Percentiles rank a stretch among this genome's conserved stretches.
phyloP scores from a whole-genome alignment of 2,329 filamentous ascomycete genomes.

The Trichoderma arundinaceum region DNA sequence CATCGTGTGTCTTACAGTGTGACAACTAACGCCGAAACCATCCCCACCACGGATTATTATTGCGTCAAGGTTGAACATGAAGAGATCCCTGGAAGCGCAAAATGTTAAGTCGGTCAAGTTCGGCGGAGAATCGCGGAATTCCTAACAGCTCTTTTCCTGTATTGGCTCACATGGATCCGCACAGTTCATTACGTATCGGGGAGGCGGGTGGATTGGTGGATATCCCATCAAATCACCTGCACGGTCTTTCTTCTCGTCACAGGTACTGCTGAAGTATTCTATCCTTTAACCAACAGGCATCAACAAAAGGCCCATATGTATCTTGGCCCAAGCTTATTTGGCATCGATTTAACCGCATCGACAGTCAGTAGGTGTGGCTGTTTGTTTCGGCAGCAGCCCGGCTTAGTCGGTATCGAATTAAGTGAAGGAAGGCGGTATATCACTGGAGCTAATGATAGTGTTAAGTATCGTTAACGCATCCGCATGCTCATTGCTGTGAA shows the following conservation, averaged over 20 bases:
- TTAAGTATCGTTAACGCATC: constrained; percentile 28
- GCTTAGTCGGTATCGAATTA: not conserved
- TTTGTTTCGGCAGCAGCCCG: not conserved
- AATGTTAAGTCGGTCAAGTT: not conserved
- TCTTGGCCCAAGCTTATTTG: too few relatives aligned
- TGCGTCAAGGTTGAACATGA: not conserved
- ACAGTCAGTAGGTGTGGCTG: not conserved
- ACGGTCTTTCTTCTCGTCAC: not conserved
- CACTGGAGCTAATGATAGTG: constrained; percentile 23
- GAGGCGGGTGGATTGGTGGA: not conserved
- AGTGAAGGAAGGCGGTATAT: constrained; percentile 28
- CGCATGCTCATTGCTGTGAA: constrained; percentile 12
- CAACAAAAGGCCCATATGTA: too few relatives aligned
- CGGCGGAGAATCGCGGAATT: constrained; percentile 20
- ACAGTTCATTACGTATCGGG: not conserved
- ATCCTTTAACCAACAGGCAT: too few relatives aligned
- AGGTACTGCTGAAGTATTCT: too few relatives aligned
- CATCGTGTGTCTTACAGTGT: constrained; percentile 9
- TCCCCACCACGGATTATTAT: not conserved
- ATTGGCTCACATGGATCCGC: not conserved
- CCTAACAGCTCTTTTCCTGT: not conserved
- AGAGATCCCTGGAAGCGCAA: not conserved
- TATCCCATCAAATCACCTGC: not conserved
- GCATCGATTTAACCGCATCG: not conserved
- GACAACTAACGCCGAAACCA: constrained; percentile 7